Conservation (phyloP, 2,329 filamentous ascomycete genomes). For the Waltergamsia citrina region DNA sequence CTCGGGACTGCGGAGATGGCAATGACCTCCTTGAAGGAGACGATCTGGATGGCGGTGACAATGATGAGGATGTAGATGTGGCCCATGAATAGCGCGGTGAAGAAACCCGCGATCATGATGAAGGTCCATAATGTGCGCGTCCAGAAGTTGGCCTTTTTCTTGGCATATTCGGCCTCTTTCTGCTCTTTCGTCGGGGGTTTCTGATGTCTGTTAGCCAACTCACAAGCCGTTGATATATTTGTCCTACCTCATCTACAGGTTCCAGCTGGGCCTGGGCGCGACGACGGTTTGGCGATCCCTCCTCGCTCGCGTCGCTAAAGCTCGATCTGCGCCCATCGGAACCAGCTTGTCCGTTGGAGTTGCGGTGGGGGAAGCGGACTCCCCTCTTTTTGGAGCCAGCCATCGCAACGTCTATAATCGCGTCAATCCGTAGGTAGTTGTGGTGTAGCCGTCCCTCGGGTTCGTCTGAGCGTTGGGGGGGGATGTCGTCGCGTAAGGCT, state of each 20-base stretch:
- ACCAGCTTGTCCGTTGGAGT: slow-evolving; percentile 32
- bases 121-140: slow-evolving; percentile 96
- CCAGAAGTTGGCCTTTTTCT: slow-evolving; percentile 98
- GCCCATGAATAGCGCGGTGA: slow-evolving; percentile 83
- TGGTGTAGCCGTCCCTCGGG: too few relatives aligned
- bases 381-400: slow-evolving; percentile 34
- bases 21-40: slow-evolving; percentile 99
- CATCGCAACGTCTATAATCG: slow-evolving; percentile 4
- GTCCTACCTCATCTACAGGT: slow-evolving; percentile 24
- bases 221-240: neutral
- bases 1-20: slow-evolving; percentile 93
- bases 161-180: slow-evolving; percentile 68
- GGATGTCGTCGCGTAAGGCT: neutral
- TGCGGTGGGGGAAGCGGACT: slow-evolving; percentile 45
- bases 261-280: slow-evolving; percentile 16
- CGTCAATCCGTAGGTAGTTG: too few relatives aligned
- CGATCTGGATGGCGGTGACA: slow-evolving; percentile 87
- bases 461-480: too few relatives aligned
- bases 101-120: slow-evolving; percentile 93
- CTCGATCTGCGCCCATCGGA: slow-evolving; percentile 54
- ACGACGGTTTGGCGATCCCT: slow-evolving; percentile 22
- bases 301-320: slow-evolving; percentile 62
- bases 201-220: slow-evolving; percentile 14
- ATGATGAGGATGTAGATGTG: slow-evolving; percentile 96
- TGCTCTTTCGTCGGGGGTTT: slow-evolving; percentile 31